A percentile compares a stretch with the other conserved stretches of the same genome.
These are phyloP conservation scores for Epichloe coenophiala DNA, from an alignment of 2,329 filamentous ascomycete genomes.

Conservation along the genomic window DNA sequence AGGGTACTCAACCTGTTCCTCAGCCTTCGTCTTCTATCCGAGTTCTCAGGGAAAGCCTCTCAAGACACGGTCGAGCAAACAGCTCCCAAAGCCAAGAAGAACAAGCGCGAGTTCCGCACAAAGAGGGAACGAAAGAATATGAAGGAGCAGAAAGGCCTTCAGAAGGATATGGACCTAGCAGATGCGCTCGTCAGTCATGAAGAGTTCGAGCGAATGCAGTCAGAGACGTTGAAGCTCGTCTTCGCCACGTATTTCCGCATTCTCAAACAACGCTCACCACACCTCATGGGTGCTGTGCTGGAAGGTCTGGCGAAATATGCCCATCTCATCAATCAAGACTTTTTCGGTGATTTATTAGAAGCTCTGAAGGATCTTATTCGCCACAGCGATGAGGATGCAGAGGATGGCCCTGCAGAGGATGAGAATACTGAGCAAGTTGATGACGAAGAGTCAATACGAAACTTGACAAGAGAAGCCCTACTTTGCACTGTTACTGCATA, in stretches of 20 bases:
- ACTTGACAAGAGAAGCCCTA: slow-evolving; percentile 72
- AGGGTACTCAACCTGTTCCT: slow-evolving; percentile 82
- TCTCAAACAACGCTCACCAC: slow-evolving; percentile 65
- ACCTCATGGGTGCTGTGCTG: slow-evolving; percentile 91
- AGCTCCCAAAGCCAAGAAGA: slow-evolving; percentile 34
- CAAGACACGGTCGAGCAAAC: slow-evolving; percentile 54
- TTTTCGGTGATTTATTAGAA: slow-evolving; percentile 92
- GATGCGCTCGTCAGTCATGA: slow-evolving; percentile 87
- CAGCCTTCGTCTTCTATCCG: slow-evolving; percentile 72
- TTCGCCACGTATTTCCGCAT: slow-evolving; percentile 94
- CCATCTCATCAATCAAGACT: slow-evolving; percentile 96
- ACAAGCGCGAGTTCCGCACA: slow-evolving; percentile 75
- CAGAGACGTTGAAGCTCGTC: slow-evolving; percentile 89
- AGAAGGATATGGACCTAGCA: slow-evolving; percentile 87
- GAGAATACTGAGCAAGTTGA: slow-evolving; percentile 30
- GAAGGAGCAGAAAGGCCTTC: slow-evolving; percentile 74
- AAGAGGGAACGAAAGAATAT: slow-evolving; percentile 74
- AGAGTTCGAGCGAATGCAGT: slow-evolving; percentile 85
- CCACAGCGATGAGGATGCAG: slow-evolving; percentile 49
- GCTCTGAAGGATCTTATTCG: slow-evolving; percentile 85
- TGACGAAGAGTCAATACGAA: slow-evolving; percentile 40
- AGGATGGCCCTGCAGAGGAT: slow-evolving; percentile 26
- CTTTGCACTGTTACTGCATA: slow-evolving; percentile 95
- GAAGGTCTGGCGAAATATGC: slow-evolving; percentile 90
- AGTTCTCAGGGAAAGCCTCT: slow-evolving; percentile 76